Evolutionary conservation across 495 filamentous ascomycete species (phyloP).

Genomic region (Neurospora cerealis): DNA sequence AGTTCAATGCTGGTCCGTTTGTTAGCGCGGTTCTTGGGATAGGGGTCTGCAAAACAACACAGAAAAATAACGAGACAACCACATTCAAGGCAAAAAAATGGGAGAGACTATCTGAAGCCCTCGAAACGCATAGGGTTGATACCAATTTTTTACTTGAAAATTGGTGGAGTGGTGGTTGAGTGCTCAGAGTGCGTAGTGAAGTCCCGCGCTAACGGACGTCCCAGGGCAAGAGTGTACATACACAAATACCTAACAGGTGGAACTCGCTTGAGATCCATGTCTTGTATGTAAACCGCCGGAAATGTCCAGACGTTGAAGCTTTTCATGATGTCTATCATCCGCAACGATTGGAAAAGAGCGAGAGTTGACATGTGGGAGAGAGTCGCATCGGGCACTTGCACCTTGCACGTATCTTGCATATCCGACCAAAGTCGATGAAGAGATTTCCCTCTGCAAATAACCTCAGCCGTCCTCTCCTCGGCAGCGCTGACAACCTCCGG

Average conservation of each 20-base stretch:
- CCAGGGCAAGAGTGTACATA: too few species aligned
- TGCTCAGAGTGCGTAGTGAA: neutral
- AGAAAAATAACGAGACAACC: neutral
- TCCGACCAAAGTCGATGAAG: neutral
- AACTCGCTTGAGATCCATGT: neutral
- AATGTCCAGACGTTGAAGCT: neutral
- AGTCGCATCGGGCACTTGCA: neutral
- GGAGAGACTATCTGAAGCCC: too few species aligned
- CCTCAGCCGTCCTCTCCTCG: neutral
- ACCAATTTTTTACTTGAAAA: neutral
- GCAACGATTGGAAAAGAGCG: neutral
- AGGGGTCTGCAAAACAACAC: neutral
- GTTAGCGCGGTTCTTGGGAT: neutral
- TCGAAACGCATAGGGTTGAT: neutral
- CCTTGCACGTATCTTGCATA: neutral
- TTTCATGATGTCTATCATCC: neutral
- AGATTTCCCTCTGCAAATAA: neutral
- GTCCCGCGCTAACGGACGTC: neutral
- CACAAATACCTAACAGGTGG: neutral
- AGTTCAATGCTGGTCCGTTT: neutral
- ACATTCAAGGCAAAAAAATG: neutral
- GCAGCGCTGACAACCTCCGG: neutral
- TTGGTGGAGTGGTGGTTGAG: neutral
- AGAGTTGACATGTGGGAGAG: neutral
- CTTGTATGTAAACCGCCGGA: neutral